Evolutionary conservation across 2,329 filamentous ascomycete genomes (phyloP).

Genomic region (Tolypocladium tropicale): DNA sequence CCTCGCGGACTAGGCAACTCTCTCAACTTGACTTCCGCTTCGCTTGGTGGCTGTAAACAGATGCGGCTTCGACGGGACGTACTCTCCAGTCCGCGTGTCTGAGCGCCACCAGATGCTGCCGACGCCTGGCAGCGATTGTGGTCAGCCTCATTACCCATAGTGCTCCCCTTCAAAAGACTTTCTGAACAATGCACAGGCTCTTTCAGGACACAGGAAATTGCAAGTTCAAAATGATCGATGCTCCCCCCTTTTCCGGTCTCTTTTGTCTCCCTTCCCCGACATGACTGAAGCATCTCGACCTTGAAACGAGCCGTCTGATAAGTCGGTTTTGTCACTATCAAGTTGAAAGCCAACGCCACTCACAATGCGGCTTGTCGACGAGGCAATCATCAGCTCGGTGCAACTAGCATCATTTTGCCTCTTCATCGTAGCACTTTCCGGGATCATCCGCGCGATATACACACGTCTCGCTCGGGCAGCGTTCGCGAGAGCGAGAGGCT

Average conservation of each 20-base stretch:
- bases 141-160: neutral
- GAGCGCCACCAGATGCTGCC: neutral
- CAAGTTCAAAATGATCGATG: neutral
- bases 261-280: neutral
- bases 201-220: neutral
- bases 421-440: slow-evolving; percentile 7
- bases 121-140: neutral
- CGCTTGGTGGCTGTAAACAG: neutral
- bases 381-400: neutral
- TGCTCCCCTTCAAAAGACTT: neutral
- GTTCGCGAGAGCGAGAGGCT: slow-evolving; percentile 11
- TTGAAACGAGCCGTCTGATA: neutral
- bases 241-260: neutral
- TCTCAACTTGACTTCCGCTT: neutral
- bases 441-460: slow-evolving; percentile 7
- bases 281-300: neutral
- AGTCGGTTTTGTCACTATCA: no score
- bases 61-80: neutral
- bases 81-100: neutral
- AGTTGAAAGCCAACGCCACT: neutral
- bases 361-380: neutral
- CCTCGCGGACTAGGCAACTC: neutral
- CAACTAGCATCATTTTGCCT: neutral
- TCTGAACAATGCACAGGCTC: accelerated
- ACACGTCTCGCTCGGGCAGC: slow-evolving; percentile 7